A percentile compares a stretch with the other conserved stretches of the same genome.
Evolutionary conservation across 2,329 filamentous ascomycete species (phyloP).

Genomic region (Calonectria pauciramosa): DNA sequence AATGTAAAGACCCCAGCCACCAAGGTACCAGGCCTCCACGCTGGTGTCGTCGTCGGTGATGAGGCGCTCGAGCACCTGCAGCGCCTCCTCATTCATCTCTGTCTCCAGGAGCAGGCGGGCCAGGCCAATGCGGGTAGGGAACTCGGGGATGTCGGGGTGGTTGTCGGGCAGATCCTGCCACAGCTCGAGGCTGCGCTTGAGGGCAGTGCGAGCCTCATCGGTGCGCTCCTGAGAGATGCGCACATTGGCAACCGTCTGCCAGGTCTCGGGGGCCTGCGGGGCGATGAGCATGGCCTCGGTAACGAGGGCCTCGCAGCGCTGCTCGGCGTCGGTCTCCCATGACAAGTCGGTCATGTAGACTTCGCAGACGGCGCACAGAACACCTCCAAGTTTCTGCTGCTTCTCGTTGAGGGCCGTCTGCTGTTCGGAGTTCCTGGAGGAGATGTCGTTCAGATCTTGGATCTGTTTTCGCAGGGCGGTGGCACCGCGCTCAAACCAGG

Average conservation of each 20-base stretch:
- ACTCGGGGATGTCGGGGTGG: slow-evolving; percentile 84
- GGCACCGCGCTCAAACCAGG: slow-evolving; percentile 80
- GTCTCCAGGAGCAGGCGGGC: slow-evolving; percentile 91
- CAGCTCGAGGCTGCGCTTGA: slow-evolving; percentile 82
- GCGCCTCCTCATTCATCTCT: slow-evolving; percentile 85
- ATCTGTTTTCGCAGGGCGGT: slow-evolving; percentile 80
- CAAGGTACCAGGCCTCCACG: slow-evolving; percentile 97
- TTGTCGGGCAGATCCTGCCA: slow-evolving; percentile 85
- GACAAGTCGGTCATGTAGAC: slow-evolving; percentile 99
- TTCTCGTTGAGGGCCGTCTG: slow-evolving; percentile 72
- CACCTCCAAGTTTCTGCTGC: slow-evolving; percentile 85
- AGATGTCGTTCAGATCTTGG: slow-evolving; percentile 68
- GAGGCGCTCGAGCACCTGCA: slow-evolving; percentile 86
- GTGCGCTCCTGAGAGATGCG: slow-evolving; percentile 87
- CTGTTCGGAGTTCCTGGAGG: slow-evolving; percentile 55
- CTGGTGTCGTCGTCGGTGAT: slow-evolving; percentile 92
- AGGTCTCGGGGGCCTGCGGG: slow-evolving; percentile 86
- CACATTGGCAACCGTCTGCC: slow-evolving; percentile 95
- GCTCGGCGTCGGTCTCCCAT: slow-evolving; percentile 92
- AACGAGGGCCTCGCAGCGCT: slow-evolving; percentile 87
- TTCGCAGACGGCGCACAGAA: slow-evolving; percentile 94
- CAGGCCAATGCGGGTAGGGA: slow-evolving; percentile 86
- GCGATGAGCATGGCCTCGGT: slow-evolving; percentile 91
- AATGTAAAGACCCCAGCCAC: slow-evolving; percentile 92
- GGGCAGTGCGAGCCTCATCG: slow-evolving; percentile 84